Conservation (phyloP, 805 yeast species). For the Jamesozyma rosinii region DNA sequence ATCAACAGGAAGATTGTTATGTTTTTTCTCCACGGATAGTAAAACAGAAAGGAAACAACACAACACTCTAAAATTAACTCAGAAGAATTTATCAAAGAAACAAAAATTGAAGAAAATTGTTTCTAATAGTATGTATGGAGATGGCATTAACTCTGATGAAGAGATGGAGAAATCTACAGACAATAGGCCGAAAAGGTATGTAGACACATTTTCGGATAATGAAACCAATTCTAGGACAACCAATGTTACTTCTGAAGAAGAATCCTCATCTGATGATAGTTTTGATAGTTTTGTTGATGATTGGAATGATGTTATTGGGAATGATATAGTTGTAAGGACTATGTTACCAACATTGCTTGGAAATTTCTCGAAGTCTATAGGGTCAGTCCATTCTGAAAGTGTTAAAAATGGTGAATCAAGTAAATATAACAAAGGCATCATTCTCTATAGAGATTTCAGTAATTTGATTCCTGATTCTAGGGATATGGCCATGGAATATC, state of each 20-base stretch:
- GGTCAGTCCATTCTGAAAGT: constrained; percentile 20
- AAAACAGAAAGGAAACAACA: constrained; percentile 33
- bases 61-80: constrained; percentile 23
- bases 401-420: constrained; percentile 21
- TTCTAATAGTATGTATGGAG: constrained; percentile 2
- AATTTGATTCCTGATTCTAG: constrained; percentile 67
- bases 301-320: constrained; percentile 55
- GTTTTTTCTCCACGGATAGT: constrained; percentile 63
- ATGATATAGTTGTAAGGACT: constrained; percentile 42
- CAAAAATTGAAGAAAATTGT: constrained; percentile 1
- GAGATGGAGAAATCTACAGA: background rate
- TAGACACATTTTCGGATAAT: constrained; percentile 21
- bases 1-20: constrained; percentile 63
- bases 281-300: constrained; percentile 59
- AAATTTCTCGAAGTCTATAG: constrained; percentile 20
- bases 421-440: constrained; percentile 41
- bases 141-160: constrained; percentile 2
- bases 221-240: constrained; percentile 6
- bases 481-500: constrained; percentile 59
- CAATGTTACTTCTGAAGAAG: constrained; percentile 22
- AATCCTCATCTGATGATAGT: constrained; percentile 22
- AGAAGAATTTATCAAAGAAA: constrained; percentile 20
- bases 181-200: constrained; percentile 27
- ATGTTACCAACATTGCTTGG: constrained; percentile 42
- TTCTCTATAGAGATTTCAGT: constrained; percentile 54